Base-by-base conservation (phyloP, 352 stramenopile species). In the Globisporangium apiculatum region DNA sequence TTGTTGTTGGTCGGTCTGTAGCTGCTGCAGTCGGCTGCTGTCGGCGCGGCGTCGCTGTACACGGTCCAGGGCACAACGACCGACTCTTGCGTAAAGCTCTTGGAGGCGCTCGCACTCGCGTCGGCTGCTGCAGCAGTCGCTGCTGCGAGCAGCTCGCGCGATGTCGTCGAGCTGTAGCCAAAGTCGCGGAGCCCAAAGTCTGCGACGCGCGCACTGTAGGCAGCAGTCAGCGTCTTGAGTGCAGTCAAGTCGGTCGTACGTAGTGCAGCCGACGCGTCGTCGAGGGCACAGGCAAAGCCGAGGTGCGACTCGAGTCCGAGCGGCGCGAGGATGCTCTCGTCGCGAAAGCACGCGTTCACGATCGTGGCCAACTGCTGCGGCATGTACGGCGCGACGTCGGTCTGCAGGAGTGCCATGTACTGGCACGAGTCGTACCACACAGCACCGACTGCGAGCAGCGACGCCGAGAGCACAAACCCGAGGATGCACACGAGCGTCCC, bases 351-450 rank as follows among this genome's bases (percentile, higher is more conserved):
- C 8, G 81, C 66, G 52, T 86, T 87, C 31, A 83, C 64, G 58
- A 89, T 82, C 8, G 63, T 65, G 0, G 77, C 71, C n/a, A 86
- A 55, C 48, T 82, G 65, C 10, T 70, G 71, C 0, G 83, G 76
- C 45, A 89, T 84, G 48, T 88, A 93, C 35, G 83, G 79, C 40
- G 79, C 76, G 55, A 90, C 76, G 51, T 93, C 76, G 11, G 68
- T 65, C 58, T 89, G 79, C 15, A 91, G 40, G n/a, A 91, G 72
- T 58, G 81, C 86, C 74, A 93, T 83, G 62, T 93, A 91, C 51
- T 83, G 82, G 67, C 83, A 93, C 14, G 74, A 76, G 49, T 93
- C 83, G 57, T 79, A 91, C 79, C 79, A 93, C 41, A 93, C 66
- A 43, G 81, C 83, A 14, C 73, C 78, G 24, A 93, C 79, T 2